Percentiles rank a stretch among this genome's conserved stretches.
These are phyloP conservation scores for Teratosphaeria gauchensis DNA, from an alignment of 2,329 filamentous ascomycete genomes.

Conservation along the genomic window DNA sequence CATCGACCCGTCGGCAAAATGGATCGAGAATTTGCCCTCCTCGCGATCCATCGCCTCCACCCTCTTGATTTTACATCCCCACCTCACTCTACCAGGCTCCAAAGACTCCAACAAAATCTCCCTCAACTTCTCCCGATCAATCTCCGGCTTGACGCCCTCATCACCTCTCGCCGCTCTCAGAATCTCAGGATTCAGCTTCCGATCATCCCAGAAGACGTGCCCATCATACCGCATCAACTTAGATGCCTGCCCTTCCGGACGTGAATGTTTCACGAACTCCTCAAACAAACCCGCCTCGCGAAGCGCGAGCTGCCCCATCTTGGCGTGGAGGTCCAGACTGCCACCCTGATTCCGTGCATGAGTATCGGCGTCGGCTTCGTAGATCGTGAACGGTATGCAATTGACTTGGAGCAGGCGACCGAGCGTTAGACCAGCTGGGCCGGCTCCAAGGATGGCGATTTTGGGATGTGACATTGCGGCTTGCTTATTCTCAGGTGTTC, in stretches of 20 bases:
- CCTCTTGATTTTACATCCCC: background rate
- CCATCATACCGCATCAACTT: constrained; percentile 22
- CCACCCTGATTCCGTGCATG: constrained; percentile 13
- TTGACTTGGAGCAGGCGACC: constrained; percentile 17
- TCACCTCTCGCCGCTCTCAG: constrained; percentile 10
- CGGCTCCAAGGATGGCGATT: constrained; percentile 12
- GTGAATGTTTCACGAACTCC: constrained; percentile 15
- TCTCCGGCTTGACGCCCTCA: constrained; percentile 18
- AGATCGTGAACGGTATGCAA: constrained; percentile 17
- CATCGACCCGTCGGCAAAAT: constrained; percentile 16
- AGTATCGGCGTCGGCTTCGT: constrained; percentile 17
- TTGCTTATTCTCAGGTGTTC: background rate
- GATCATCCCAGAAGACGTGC: constrained; percentile 14
- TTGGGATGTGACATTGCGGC: background rate
- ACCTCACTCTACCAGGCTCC: background rate
- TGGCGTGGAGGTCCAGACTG: constrained; percentile 22
- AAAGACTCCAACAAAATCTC: background rate
- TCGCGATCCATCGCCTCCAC: background rate
- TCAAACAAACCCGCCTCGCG: constrained; percentile 17
- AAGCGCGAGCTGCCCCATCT: constrained; percentile 19
- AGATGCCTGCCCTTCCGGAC: constrained; percentile 5
- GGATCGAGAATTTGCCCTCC: background rate
- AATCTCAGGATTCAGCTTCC: constrained; percentile 3
- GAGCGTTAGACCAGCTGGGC: constrained; percentile 20
- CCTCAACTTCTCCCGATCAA: constrained; percentile 7